These are phyloP conservation scores for Allantophomopsis cytisporea DNA, from an alignment of 2,329 filamentous ascomycete species.

Conservation along the genomic window DNA sequence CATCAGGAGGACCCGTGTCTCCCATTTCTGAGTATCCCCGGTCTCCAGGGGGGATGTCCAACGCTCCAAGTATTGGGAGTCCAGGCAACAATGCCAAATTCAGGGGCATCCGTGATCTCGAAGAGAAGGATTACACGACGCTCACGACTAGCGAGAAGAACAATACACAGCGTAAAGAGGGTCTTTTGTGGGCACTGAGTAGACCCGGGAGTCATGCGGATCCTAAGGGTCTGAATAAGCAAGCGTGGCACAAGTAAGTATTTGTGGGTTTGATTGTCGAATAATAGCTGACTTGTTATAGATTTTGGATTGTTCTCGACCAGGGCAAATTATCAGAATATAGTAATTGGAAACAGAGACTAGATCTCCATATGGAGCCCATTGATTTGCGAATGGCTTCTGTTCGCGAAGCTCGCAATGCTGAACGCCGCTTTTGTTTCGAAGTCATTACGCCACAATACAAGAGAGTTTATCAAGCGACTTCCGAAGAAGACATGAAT, in stretches of 20 bases:
- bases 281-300: slow-evolving; percentile 25
- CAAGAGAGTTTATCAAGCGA: slow-evolving; percentile 93
- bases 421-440: slow-evolving; percentile 91
- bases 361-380: slow-evolving; percentile 95
- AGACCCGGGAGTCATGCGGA: slow-evolving; percentile 89
- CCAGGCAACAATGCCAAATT: slow-evolving; percentile 50
- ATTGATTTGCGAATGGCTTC: slow-evolving; percentile 96
- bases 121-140: slow-evolving; percentile 60
- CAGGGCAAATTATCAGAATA: slow-evolving; percentile 96
- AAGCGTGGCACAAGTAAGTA: slow-evolving; percentile 94
- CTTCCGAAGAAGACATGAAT: slow-evolving; percentile 95
- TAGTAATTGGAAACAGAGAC: slow-evolving; percentile 96
- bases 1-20: not conserved
- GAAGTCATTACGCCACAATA: slow-evolving; percentile 96
- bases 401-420: slow-evolving; percentile 87
- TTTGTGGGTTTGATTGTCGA: not conserved
- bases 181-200: slow-evolving; percentile 86
- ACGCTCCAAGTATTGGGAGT: slow-evolving; percentile 26
- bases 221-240: slow-evolving; percentile 88
- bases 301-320: slow-evolving; percentile 97
- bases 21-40: slow-evolving; percentile 21
- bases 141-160: slow-evolving; percentile 38
- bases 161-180: slow-evolving; percentile 74
- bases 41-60: slow-evolving; percentile 40
- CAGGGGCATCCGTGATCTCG: slow-evolving; percentile 83